Evolutionary conservation across 108 stramenopile species (phyloP).

Genomic region (Craspedostauros australis): DNA sequence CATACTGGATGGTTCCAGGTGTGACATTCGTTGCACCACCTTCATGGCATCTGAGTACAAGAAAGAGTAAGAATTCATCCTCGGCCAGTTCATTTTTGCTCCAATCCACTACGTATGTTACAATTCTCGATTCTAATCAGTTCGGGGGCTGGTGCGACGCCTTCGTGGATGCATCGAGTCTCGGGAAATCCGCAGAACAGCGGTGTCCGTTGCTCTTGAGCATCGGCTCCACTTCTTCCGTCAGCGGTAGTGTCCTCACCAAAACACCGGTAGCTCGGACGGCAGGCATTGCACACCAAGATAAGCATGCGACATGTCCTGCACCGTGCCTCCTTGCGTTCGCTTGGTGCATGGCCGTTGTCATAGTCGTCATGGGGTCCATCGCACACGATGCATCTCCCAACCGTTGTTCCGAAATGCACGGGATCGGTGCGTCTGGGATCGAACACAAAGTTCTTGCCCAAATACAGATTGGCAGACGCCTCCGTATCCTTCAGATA

Average conservation of each 20-base stretch:
- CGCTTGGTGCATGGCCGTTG: conserved; percentile 72
- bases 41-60: too few species aligned
- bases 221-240: neutral
- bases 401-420: conserved; percentile 37
- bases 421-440: conserved; percentile 56
- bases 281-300: conserved; percentile 67
- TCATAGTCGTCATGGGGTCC: conserved; percentile 80
- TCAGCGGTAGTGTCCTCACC: conserved; percentile 24
- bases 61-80: too few species aligned
- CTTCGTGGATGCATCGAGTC: conserved; percentile 57
- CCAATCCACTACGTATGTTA: too few species aligned
- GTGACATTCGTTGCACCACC: too few species aligned
- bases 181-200: conserved; percentile 55
- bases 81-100: too few species aligned
- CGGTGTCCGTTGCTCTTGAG: conserved; percentile 7
- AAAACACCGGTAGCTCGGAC: conserved; percentile 41
- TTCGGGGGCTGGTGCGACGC: conserved; percentile 34
- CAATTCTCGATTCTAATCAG: conserved; percentile 10
- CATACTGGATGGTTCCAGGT: too few species aligned
- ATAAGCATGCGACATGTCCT: conserved; percentile 75
- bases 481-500: conserved; percentile 37
- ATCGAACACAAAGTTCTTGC: conserved; percentile 90
- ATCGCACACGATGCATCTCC: conserved; percentile 57
- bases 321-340: conserved; percentile 74
- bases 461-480: conserved; percentile 40